Conservation (phyloP, 2,329 filamentous ascomycete species). For the Thielaviopsis ethacetica region DNA sequence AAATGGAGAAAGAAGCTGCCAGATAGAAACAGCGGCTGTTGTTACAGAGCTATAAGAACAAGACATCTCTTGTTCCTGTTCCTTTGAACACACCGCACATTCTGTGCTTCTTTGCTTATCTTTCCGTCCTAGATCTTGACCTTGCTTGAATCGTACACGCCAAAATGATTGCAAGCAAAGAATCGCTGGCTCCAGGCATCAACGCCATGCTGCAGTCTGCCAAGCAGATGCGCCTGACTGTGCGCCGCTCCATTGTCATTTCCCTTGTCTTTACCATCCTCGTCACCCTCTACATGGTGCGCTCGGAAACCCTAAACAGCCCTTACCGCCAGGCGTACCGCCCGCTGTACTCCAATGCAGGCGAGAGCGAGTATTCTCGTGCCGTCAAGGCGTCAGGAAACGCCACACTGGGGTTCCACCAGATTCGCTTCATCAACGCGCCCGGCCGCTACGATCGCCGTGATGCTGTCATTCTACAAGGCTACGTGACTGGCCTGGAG, state of each 20-base stretch:
- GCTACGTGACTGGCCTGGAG: constrained; percentile 16
- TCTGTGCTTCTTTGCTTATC: too few relatives aligned
- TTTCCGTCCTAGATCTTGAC: too few relatives aligned
- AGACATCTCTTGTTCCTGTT: too few relatives aligned
- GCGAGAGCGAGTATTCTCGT: background rate
- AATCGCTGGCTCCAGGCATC: background rate
- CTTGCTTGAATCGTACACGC: too few relatives aligned
- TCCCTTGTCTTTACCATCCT: background rate
- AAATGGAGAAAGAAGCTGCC: too few relatives aligned
- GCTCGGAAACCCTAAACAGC: background rate
- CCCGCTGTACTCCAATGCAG: background rate
- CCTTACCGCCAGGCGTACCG: background rate
- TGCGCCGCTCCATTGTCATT: background rate
- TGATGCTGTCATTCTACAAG: constrained; percentile 17
- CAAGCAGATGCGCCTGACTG: background rate
- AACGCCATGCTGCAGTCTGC: background rate
- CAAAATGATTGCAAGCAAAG: background rate
- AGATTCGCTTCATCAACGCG: constrained; percentile 17
- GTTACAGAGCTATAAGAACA: too few relatives aligned
- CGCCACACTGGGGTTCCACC: constrained; percentile 15
- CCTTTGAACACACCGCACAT: too few relatives aligned
- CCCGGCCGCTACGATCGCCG: constrained; percentile 16
- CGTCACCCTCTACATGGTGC: background rate
- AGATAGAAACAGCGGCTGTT: too few relatives aligned
- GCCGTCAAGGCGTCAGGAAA: constrained; percentile 14